Conservation (phyloP, 179 eudicot genomes). For the Actinidia arguta region DNA sequence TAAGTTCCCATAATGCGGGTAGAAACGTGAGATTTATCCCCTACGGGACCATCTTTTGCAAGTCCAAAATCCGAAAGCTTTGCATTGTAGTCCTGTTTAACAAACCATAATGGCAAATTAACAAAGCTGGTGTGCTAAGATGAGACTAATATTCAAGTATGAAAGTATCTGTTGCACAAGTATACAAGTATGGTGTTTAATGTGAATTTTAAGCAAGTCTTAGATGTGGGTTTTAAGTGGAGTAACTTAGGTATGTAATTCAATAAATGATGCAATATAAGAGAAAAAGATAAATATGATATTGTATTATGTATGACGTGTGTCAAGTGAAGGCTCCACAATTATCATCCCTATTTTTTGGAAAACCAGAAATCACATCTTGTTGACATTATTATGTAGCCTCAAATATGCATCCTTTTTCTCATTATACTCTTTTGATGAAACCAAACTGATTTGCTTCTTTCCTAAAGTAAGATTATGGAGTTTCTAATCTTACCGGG, state of each 20-base stretch:
- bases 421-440: not conserved
- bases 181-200: not conserved
- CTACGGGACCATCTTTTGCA: slow-evolving; percentile 95
- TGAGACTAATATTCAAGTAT: not conserved
- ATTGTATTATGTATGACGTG: not conserved
- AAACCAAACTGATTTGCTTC: not conserved
- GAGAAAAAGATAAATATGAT: too few species aligned
- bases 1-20: slow-evolving; percentile 98
- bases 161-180: not conserved
- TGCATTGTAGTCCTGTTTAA: slow-evolving; percentile 80
- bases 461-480: not conserved
- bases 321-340: not conserved
- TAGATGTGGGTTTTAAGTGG: not conserved
- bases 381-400: not conserved
- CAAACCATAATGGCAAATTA: not conserved
- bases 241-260: not conserved
- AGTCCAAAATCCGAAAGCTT: slow-evolving; percentile 93
- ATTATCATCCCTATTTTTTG: not conserved
- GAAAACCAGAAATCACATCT: not conserved
- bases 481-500: slow-evolving; percentile 42
- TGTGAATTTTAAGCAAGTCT: not conserved
- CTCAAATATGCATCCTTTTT: not conserved
- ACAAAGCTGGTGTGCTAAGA: not conserved
- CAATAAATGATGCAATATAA: not conserved
- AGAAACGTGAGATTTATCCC: slow-evolving; percentile 91